Evolutionary conservation across 1,284 basidiomycete species (phyloP).

Genomic region (Trametes hirsuta): DNA sequence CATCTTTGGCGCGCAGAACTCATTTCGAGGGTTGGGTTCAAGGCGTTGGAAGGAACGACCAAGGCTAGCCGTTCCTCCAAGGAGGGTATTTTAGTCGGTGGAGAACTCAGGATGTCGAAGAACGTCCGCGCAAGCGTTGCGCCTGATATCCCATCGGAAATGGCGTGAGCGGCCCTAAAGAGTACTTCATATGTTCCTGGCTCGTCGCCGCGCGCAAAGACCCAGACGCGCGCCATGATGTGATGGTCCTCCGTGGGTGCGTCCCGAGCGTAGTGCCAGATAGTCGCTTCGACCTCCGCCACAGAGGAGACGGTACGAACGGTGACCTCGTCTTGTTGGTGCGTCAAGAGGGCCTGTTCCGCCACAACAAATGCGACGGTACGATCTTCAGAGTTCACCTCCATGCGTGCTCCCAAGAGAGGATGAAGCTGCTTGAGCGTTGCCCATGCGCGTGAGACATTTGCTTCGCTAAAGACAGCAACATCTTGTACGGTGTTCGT

Average conservation of each 20-base stretch:
- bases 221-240: conserved; percentile 23
- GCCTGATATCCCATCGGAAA: conserved; percentile 53
- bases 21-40: conserved; percentile 38
- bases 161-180: conserved; percentile 47
- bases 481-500: conserved; percentile 19
- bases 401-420: conserved; percentile 46
- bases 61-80: conserved; percentile 44
- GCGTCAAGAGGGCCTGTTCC: conserved; percentile 34
- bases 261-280: conserved; percentile 13
- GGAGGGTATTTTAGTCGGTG: conserved; percentile 22
- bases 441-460: conserved; percentile 45
- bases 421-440: conserved; percentile 49
- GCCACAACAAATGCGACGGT: conserved; percentile 44
- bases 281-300: conserved; percentile 33
- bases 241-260: conserved; percentile 17
- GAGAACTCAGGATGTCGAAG: conserved; percentile 44
- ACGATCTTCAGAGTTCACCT: conserved; percentile 26
- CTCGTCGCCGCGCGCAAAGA: conserved; percentile 14
- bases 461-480: conserved; percentile 30
- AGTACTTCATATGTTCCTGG: conserved; percentile 43
- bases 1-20: conserved; percentile 46
- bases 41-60: conserved; percentile 41
- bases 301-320: conserved; percentile 35
- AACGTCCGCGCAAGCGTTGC: conserved; percentile 45
- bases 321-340: conserved; percentile 41